Conservation (phyloP, 176 grass and related monocot species). For the Eragrostis nindensis region DNA sequence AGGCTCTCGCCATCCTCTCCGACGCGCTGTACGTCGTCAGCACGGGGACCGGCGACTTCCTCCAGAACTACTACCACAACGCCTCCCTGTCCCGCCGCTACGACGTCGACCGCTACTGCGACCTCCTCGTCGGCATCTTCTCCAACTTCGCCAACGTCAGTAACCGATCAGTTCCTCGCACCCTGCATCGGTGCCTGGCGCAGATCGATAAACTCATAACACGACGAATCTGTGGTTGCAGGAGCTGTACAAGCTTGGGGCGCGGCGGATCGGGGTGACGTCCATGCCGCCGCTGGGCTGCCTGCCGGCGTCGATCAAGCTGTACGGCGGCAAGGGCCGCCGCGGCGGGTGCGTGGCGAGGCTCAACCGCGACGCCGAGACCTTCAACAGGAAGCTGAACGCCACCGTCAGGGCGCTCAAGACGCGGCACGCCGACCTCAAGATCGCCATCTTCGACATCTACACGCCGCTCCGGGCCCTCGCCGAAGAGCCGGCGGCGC, state of each 20-base stretch:
- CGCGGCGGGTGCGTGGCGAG: conserved; percentile 42
- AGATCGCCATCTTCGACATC: conserved; percentile 66
- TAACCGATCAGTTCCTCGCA: too few relatives aligned
- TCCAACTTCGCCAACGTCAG: conserved; percentile 54
- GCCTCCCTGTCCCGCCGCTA: conserved; percentile 55
- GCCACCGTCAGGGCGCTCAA: conserved; percentile 42
- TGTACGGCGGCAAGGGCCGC: conserved; percentile 51
- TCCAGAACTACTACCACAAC: conserved; percentile 95
- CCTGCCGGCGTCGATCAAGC: conserved; percentile 58
- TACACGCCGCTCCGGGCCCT: conserved; percentile 57
- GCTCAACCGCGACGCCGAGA: conserved; percentile 66
- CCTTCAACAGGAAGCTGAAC: conserved; percentile 76
- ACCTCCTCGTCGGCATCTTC: conserved; percentile 59
- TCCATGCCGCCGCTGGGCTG: conserved; percentile 81
- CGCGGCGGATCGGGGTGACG: conserved; percentile 73
- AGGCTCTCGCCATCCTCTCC: conserved; percentile 52
- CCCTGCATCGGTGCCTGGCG: too few relatives aligned
- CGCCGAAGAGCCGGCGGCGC: conserved; percentile 40
- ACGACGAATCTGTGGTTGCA: background rate
- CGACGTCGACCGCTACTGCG: conserved; percentile 50
- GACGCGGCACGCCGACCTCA: conserved; percentile 39
- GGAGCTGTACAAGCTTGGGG: conserved; percentile 61
- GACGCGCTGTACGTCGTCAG: conserved; percentile 77
- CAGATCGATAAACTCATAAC: too few relatives aligned
- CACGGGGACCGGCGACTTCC: conserved; percentile 69